Base-by-base conservation (phyloP, 176 grass and related monocot genomes). In the Triticum turgidum region DNA sequence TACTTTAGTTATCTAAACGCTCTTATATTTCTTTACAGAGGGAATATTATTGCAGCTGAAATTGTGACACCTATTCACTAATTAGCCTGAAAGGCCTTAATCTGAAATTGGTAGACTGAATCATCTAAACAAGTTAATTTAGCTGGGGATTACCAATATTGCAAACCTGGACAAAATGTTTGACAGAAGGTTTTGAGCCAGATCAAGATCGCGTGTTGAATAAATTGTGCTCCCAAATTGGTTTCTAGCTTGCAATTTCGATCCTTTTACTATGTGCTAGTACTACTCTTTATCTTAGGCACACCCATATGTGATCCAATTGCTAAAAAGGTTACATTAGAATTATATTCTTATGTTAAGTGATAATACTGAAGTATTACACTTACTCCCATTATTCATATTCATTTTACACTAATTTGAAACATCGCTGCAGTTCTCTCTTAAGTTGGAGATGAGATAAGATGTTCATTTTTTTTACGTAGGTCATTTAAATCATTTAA, bases 401-500 rank as follows among this genome's bases (percentile, higher is more conserved):
- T 11, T 81, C 8, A 34, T 80, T 88, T 85, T 88, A 62, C 54
- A 70, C 9, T 61, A 77, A 20, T 58, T 8, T 82, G 22, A 29
- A 86, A 84, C 21, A 71, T 69, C 9, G 25, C 35, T 33, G 21
- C 34, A 61, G 22, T 67, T 68, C 84, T 42, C 67, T 87, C 58
- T 75, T 88, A 72, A 42, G 25, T 79, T 52, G 33, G 56, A 58
- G 29, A 71, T 47, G 56, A 58, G n/a, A 71, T 47, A 61, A 45
- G 17, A 34, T 72, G 69, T 63, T 86, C 5, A 47, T 80, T 85
- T 34, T 34, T 79, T 9, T 59, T 64, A 65, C 69, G 80, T 90
- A 98, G 94, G 92, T 61, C 80, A 90, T 73, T 95, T 88, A 68
- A 94, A 80, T 80, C 90, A 92, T 80, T 90, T 98, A 82, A 98